Conservation (phyloP, 768 basidiomycete species). For the Crepidotus variabilis region DNA sequence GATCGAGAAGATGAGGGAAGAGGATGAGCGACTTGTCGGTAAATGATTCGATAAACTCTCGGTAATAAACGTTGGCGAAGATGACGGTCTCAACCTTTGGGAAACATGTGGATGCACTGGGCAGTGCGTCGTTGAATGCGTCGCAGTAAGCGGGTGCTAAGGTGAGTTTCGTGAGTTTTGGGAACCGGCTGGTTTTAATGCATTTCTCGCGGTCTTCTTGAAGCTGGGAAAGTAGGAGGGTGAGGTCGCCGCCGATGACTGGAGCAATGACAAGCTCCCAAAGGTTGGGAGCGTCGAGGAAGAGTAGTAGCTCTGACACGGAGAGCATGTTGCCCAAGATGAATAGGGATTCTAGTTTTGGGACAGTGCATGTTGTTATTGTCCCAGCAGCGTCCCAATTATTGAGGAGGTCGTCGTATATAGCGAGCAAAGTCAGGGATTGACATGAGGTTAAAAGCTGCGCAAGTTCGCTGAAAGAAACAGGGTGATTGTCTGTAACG, state of each 20-base stretch:
- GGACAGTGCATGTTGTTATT: background rate
- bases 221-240: background rate
- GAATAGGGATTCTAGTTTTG: slow-evolving; percentile 6
- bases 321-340: slow-evolving; percentile 17
- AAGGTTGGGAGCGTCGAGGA: slow-evolving; percentile 11
- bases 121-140: background rate
- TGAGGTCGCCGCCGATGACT: slow-evolving; percentile 5
- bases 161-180: background rate
- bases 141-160: background rate
- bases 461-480: slow-evolving; percentile 5
- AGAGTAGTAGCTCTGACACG: slow-evolving; percentile 14
- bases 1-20: background rate
- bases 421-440: slow-evolving; percentile 2
- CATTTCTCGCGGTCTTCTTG: background rate
- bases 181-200: background rate
- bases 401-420: slow-evolving; percentile 14
- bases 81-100: background rate
- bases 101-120: background rate
- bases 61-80: slow-evolving; percentile 1
- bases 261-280: slow-evolving; percentile 11
- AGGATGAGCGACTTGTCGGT: background rate
- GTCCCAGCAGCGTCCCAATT: background rate
- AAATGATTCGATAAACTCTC: background rate
- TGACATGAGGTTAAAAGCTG: slow-evolving; percentile 6
- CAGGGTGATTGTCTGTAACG: background rate